Base-by-base conservation (phyloP, 1,284 basidiomycete species). In the Irpex lacteus region DNA sequence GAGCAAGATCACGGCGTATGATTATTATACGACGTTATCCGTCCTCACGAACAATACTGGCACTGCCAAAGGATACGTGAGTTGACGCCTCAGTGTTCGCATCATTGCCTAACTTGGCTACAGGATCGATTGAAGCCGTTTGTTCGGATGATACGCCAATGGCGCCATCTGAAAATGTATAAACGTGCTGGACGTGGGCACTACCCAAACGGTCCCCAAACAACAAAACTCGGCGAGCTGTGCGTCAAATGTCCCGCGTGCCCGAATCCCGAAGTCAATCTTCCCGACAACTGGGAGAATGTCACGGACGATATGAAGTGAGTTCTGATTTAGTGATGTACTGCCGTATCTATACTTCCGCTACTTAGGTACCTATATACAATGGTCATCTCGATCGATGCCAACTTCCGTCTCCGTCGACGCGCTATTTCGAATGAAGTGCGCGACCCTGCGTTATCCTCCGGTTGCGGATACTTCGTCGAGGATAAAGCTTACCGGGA, bases 401-500 rank as follows among this genome's bases (percentile, higher is more conserved):
- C 63, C 4, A 65, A 65, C 47, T 65, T 65, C 38, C 54, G 63
- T 5, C 40, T 58, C 15, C 61, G 61, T 21, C 26, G 36, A 26
- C 38, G 63, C 4, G 32, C 26, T 15, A 40, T 61, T 3, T 47
- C 40, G 7, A 61, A 32, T n/a, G 40, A 49, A 11, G n/a, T 26
- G 19, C 5, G 44, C 4, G 60, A 65, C 37, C 60, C 60, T 4
- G 36, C 47, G 9, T 50, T 65, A 2, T 21, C 21, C 8, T 55
- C 63, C 4, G 63, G 63, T 4, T 50, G 26, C n/a, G 53, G 34
- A 3, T 61, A 50, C 32, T 77, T 76, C 54, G 71, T 76, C 4
- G 64, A 70, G n/a, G 63, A 69, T n/a, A 60, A 40, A 1, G 47
- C 36, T 0, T 76, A 74, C 59, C 62, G 69, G 49, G 56, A 62